phyloP scores from a whole-genome alignment of 1,284 basidiomycete genomes.

The Ceraceosorus bombacis region DNA sequence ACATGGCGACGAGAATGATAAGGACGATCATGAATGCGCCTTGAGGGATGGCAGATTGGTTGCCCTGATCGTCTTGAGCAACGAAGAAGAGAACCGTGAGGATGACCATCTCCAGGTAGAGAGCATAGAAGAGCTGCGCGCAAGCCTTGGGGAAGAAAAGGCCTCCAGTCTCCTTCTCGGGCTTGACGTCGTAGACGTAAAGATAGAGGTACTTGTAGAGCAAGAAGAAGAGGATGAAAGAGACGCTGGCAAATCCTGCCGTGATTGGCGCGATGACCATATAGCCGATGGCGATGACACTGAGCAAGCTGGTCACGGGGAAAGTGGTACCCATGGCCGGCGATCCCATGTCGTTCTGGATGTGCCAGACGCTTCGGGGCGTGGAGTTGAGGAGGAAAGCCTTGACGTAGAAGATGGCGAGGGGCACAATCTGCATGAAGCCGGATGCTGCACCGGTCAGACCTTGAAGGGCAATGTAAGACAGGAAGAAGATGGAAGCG shows the following conservation, averaged over 20 bases:
- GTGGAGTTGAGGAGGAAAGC: constrained; percentile 76
- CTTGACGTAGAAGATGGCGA: constrained; percentile 77
- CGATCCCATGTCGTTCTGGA: constrained; percentile 62
- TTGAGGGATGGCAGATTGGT: constrained; percentile 34
- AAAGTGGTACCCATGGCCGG: constrained; percentile 74
- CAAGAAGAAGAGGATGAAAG: constrained; percentile 74
- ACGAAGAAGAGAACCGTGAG: constrained; percentile 44
- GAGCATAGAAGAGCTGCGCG: constrained; percentile 81
- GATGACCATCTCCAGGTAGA: constrained; percentile 44
- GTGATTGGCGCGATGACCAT: constrained; percentile 87
- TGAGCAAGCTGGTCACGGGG: constrained; percentile 40
- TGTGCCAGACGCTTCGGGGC: constrained; percentile 71
- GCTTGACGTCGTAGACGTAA: constrained; percentile 62
- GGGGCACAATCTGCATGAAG: constrained; percentile 69
- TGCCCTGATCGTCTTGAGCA: constrained; percentile 21
- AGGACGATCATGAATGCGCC: constrained; percentile 72
- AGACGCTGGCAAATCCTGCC: constrained; percentile 74
- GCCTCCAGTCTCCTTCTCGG: constrained; percentile 75
- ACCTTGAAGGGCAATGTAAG: constrained; percentile 56
- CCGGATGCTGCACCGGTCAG: constrained; percentile 59
- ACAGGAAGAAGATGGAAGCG: constrained; percentile 89
- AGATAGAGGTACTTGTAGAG: constrained; percentile 56
- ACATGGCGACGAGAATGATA: constrained; percentile 66
- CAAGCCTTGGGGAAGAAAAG: constrained; percentile 93
- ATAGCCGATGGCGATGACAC: constrained; percentile 54